Percentiles rank a stretch among this genome's conserved stretches.
Conservation (phyloP, 805 yeast species). For the Komagataella pseudopastoris region DNA sequence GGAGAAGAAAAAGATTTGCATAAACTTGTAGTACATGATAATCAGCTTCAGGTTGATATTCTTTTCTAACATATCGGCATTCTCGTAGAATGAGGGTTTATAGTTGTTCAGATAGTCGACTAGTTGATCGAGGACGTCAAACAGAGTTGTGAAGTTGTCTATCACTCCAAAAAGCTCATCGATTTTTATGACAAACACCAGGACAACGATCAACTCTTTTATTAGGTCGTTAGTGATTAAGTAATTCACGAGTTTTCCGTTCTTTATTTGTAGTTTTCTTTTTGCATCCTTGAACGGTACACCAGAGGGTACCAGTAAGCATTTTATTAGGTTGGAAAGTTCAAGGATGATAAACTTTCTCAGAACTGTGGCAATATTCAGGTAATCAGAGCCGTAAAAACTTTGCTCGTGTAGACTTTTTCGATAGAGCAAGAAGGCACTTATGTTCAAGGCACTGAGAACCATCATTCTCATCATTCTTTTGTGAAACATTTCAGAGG, state of each 20-base stretch:
- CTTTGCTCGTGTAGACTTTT: neutral
- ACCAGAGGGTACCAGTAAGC: neutral
- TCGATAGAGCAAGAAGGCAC: slow-evolving; percentile 7
- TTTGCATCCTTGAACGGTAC: neutral
- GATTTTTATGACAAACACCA: neutral
- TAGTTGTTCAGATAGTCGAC: slow-evolving; percentile 14
- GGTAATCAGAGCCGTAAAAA: neutral
- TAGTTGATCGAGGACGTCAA: slow-evolving; percentile 16
- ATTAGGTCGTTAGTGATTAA: neutral
- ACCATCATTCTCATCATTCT: slow-evolving; percentile 13
- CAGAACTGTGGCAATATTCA: neutral
- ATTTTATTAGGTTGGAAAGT: neutral
- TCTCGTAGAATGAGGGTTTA: slow-evolving; percentile 5
- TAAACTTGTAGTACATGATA: slow-evolving; percentile 17
- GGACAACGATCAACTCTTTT: neutral
- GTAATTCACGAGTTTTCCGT: neutral
- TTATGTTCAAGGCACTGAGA: slow-evolving; percentile 11
- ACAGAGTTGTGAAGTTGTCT: slow-evolving; percentile 12
- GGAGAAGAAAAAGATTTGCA: slow-evolving; percentile 26
- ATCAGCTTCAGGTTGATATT: slow-evolving; percentile 11
- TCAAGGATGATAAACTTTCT: neutral
- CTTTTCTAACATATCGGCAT: slow-evolving; percentile 3
- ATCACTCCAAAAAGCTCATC: slow-evolving; percentile 3
- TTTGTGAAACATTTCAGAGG: slow-evolving; percentile 8
- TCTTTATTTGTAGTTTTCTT: neutral